Evolutionary conservation across 2,329 filamentous ascomycete genomes (phyloP), one percentile per base, ranked within the genome.

Genomic region (Hymenoscyphus fructigenus): DNA sequence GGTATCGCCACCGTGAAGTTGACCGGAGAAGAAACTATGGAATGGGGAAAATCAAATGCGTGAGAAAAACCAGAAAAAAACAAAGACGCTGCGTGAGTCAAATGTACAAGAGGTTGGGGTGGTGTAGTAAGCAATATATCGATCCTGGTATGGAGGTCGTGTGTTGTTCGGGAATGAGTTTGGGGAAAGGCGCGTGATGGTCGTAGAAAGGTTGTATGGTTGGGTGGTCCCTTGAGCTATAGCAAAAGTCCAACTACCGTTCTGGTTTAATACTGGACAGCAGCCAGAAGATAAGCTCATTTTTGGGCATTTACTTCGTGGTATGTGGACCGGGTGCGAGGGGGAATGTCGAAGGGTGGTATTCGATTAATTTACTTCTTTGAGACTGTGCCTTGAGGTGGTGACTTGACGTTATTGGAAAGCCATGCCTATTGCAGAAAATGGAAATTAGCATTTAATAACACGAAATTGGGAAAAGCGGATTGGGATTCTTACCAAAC

Each of bases 391-490:
- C 60, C 67, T 47, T 64, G 66, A 20, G 83, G 80, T 55, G 84
- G 84, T 6, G 84, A 80, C 81, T 93, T 93, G 80, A 93, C 89
- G 76, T 93, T 93, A 80, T 92, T 92, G 70, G 90, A 92, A 70
- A 94, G 83, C 91, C 91, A 93, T 62, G 88, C 82, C 83, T 85
- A 68, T 50, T 32, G 34, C 23, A 23, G 57, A 15, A 59, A 59
- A 44, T 28, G 20, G 9, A 56, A 41, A 56, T 61, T 41, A 61
- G 60, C 32, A 17, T 28, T 28, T 32, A 20, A 26, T 29, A 53
- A 15, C n/a, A 26, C 14, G 32, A 29, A 61, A 53, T 26, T 41
- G 28, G 23, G 20, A 32, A 28, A 12, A 93, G 88, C 91, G 14
- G 6, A 14, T 12, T 53, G 47, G 23, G 10, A 28, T 20, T 26